Percentiles rank a stretch among this genome's conserved stretches.
These are phyloP conservation scores for Pseudocercospora ulei DNA, from an alignment of 2,329 filamentous ascomycete genomes.

Conservation along the genomic window DNA sequence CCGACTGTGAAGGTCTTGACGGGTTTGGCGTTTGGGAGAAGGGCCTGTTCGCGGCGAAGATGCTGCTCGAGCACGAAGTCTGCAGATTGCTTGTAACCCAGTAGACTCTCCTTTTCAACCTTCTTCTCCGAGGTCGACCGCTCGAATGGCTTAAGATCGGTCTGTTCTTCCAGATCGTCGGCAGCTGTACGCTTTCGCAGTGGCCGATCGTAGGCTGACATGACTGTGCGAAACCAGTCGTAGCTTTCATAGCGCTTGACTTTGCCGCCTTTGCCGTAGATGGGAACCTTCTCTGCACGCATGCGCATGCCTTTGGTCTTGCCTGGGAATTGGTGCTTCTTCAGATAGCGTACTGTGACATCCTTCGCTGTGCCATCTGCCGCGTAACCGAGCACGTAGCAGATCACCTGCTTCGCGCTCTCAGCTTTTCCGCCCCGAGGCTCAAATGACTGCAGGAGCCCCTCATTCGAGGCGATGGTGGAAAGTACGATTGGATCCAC, in stretches of 20 bases:
- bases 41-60: conserved; percentile 81
- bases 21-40: conserved; percentile 57
- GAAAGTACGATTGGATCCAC: conserved; percentile 65
- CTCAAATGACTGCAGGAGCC: conserved; percentile 65
- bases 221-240: conserved; percentile 79
- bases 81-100: conserved; percentile 76
- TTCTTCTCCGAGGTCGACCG: conserved; percentile 48
- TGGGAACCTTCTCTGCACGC: conserved; percentile 65
- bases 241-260: conserved; percentile 64
- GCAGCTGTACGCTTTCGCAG: conserved; percentile 51
- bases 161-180: conserved; percentile 70
- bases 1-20: conserved; percentile 65
- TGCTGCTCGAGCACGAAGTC: conserved; percentile 81
- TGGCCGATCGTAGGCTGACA: conserved; percentile 60
- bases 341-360: conserved; percentile 83
- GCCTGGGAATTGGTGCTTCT: conserved; percentile 69
- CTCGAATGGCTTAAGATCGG: conserved; percentile 63
- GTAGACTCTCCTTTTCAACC: conserved; percentile 52
- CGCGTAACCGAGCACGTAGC: conserved; percentile 76
- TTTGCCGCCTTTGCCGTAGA: conserved; percentile 69
- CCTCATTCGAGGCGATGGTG: conserved; percentile 61
- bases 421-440: conserved; percentile 75
- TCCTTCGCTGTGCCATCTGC: conserved; percentile 85
- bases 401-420: conserved; percentile 76
- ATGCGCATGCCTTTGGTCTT: conserved; percentile 80